phyloP scores from a whole-genome alignment of 1,284 basidiomycete species.

The Fomitopsis pinicola region DNA sequence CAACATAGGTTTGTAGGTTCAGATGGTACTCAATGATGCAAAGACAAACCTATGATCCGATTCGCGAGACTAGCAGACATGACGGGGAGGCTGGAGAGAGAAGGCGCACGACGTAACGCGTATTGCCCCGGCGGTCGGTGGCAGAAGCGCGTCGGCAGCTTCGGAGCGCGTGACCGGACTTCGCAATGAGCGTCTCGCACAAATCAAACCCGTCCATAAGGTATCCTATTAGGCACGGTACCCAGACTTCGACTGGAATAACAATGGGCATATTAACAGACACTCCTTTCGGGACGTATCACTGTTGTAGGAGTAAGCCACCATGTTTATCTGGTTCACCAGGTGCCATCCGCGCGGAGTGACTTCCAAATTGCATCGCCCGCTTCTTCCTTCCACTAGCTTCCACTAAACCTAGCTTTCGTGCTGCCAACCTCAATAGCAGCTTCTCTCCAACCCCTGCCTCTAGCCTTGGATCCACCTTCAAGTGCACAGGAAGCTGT shows the following conservation, averaged over 20 bases:
- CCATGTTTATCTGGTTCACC: constrained; percentile 51
- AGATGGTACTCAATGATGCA: neutral
- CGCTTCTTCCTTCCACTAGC: constrained; percentile 79
- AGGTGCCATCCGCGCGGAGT: constrained; percentile 84
- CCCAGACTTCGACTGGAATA: no score
- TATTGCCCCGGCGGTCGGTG: constrained; percentile 3
- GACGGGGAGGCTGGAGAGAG: constrained; percentile 7
- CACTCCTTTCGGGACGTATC: neutral
- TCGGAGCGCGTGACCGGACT: neutral
- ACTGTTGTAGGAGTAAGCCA: constrained; percentile 31
- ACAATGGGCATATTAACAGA: no score
- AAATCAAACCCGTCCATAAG: no score
- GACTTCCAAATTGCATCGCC: constrained; percentile 97
- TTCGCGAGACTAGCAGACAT: constrained; percentile 35
- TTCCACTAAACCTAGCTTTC: constrained; percentile 62
- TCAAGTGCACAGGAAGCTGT: constrained; percentile 71
- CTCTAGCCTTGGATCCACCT: constrained; percentile 70
- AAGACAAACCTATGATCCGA: constrained; percentile 23
- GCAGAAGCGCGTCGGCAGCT: constrained; percentile 13
- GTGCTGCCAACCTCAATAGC: constrained; percentile 70
- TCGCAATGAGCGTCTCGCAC: neutral
- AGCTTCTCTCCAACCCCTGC: constrained; percentile 85
- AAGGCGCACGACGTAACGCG: neutral
- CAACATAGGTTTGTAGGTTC: neutral
- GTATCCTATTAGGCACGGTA: no score